These are phyloP conservation scores for Sedum album DNA, from an alignment of 164 flowering plant genomes.

Conservation along the genomic window DNA sequence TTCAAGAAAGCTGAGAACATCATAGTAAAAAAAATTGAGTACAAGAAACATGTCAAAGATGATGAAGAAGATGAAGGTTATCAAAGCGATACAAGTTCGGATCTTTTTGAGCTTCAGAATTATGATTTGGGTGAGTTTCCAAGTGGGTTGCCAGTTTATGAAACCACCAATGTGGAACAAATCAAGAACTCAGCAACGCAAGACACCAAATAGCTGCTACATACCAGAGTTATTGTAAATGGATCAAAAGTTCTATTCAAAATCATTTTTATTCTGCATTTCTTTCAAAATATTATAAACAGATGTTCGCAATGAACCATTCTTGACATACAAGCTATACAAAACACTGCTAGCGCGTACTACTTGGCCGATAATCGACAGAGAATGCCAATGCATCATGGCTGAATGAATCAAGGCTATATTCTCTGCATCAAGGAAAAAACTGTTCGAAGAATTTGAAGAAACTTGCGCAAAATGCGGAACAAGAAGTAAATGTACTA, in stretches of 20 bases:
- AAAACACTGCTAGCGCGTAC: too few relatives aligned
- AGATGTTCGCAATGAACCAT: too few relatives aligned
- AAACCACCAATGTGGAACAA: constrained; percentile 58
- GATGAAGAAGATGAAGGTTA: constrained; percentile 41
- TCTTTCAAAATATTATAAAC: too few relatives aligned
- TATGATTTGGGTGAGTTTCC: constrained; percentile 54
- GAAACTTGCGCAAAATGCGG: too few relatives aligned
- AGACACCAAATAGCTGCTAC: neutral
- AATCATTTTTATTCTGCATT: too few relatives aligned
- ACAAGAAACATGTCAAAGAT: neutral
- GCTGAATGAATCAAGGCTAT: too few relatives aligned
- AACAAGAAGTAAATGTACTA: neutral
- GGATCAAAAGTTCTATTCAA: neutral
- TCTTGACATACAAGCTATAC: too few relatives aligned
- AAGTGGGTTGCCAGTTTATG: constrained; percentile 74
- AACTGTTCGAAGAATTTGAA: too few relatives aligned
- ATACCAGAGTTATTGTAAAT: neutral
- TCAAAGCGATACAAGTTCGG: constrained; percentile 94
- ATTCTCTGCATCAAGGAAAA: too few relatives aligned
- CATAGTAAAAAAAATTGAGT: constrained; percentile 22
- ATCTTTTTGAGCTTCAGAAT: constrained; percentile 78
- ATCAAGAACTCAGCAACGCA: constrained; percentile 28
- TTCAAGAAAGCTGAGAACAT: neutral
- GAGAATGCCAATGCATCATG: too few relatives aligned
- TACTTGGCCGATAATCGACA: too few relatives aligned